Evolutionary conservation across 805 yeast genomes (phyloP), one percentile per base, ranked within the genome.

Genomic region (Suhomyces faveliae): DNA sequence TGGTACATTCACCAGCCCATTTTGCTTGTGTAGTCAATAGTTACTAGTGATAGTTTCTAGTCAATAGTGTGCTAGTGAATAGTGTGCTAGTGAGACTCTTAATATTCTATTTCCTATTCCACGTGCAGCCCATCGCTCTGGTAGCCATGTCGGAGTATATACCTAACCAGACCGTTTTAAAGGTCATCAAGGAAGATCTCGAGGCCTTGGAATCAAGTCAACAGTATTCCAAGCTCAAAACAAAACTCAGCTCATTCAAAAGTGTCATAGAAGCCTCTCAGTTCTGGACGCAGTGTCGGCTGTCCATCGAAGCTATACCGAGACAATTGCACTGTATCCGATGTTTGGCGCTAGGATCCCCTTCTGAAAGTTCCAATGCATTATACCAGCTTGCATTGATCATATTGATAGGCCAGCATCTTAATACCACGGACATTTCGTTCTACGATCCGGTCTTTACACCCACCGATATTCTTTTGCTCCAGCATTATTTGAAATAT

Each of bases 341-440:
- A 55, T 87, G 92, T 56, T 63, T 87, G 24, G 95, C 92, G 0
- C 66, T 87, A 17, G 96, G 95, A 0, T 73, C 82, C 4, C 86
- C 89, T 3, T 63, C 77, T 11, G 77, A 77, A 5, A 84, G 80
- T 46, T 61, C 58, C n/a, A 77, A 79, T 20, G 85, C 92, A 1
- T 65, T 80, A 35, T 85, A 76, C 60, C 96, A 87, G 63, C 59
- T 86, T 8, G 90, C 89, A 1, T 62, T 81, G 42, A 59, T 86
- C 21, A 47, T 68, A n/a, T 70, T 76, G 15, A 35, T 86, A 2
- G 60, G 62, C 0, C 64, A 64, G 2, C 22, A 47, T 4, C 50
- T 57, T 3, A 50, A 53, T 5, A 48, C 50, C 0, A 24, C 49
- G 0, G 22, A 55, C 6, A 70, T 85, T 0, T 73, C 85, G 0